Percentiles rank a stretch among this genome's conserved stretches.
Evolutionary conservation across 2,329 filamentous ascomycete genomes (phyloP).

Genomic region (Sporothrix schenckii): DNA sequence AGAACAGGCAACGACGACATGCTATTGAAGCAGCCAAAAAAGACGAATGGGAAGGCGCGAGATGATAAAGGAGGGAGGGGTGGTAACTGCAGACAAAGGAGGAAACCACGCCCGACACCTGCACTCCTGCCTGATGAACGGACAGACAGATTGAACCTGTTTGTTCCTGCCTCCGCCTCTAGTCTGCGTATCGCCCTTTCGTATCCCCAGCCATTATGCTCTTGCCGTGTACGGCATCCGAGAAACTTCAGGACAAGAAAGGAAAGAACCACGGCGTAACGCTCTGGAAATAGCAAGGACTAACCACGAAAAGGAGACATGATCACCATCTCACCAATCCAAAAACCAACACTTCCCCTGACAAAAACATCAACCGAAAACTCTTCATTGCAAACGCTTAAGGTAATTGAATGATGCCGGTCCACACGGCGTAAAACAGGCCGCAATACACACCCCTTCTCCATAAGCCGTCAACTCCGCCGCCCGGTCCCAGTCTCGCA

Average conservation of each 20-base stretch:
- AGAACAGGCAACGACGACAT: not conserved
- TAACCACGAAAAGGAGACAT: not conserved
- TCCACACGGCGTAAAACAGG: slow-evolving; percentile 5
- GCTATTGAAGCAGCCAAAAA: not conserved
- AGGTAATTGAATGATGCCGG: not conserved
- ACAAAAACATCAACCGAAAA: not conserved
- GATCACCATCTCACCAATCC: not conserved
- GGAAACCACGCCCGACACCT: slow-evolving; percentile 49
- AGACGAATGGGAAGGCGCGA: slow-evolving; percentile 12
- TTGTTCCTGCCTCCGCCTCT: slow-evolving; percentile 27
- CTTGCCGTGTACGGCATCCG: not conserved
- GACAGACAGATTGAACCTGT: slow-evolving; percentile 3
- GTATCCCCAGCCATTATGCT: not conserved
- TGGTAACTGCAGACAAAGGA: slow-evolving; percentile 16
- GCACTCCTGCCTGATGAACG: slow-evolving; percentile 53
- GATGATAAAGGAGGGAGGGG: slow-evolving; percentile 15
- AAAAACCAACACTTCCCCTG: not conserved
- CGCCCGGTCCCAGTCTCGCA: not conserved
- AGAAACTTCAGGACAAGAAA: too few relatives aligned
- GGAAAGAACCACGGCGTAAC: not conserved
- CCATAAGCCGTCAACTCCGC: slow-evolving; percentile 8
- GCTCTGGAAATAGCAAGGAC: not conserved
- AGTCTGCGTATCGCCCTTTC: slow-evolving; percentile 16
- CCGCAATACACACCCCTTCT: slow-evolving; percentile 8
- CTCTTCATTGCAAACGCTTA: not conserved